Base-by-base conservation (phyloP, 1,139 yeast genomes). In the Candida albicans region DNA sequence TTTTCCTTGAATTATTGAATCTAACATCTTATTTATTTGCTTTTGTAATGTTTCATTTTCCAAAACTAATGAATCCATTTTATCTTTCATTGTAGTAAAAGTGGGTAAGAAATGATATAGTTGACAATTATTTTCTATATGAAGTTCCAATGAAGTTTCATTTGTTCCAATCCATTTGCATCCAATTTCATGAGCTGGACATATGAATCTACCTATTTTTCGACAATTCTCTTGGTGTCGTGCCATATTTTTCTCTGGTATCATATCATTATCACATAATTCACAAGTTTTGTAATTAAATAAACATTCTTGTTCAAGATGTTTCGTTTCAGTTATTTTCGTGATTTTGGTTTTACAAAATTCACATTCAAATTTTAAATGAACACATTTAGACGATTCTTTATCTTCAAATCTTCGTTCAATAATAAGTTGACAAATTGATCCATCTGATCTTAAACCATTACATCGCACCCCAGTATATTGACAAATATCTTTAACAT, bases 1-100 rank as follows among this genome's bases (percentile, higher is more conserved):
- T 51, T 71, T 76, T 1, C 83, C 83, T 48, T 73, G 81, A 4
- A 74, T 64, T 6, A 77, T 65, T 40, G 77, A 73, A 52, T 73
- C 75, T 48, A 78, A 59, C 2, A 79, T 70, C 43, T 68, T 68
- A 39, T 75, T 68, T 35, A 79, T 62, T 52, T 77, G 82, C 27
- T 59, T 53, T 44, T 71, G 77, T 33, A 73, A 53, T 41, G 57
- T 61, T n/a, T 43, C 44, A 44, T 72, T 66, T 36, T 65, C 70
- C 15, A 44, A 46, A 4, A 59, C 38, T 15, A 66, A 47, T 2
- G 41, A 29, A 2, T 51, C 57, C 8, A 66, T 42, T 40, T 55
- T 59, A 0, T 49, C 55, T 41, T 45, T 53, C 49, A 69, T 49
- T 7, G 46, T 46, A 3, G 59, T 48, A 44, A 60, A 57, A 31